A percentile compares a stretch with the other conserved stretches of the same genome.
Evolutionary conservation across 257 asterid genomes (phyloP).

Genomic region (Ilex asprella): DNA sequence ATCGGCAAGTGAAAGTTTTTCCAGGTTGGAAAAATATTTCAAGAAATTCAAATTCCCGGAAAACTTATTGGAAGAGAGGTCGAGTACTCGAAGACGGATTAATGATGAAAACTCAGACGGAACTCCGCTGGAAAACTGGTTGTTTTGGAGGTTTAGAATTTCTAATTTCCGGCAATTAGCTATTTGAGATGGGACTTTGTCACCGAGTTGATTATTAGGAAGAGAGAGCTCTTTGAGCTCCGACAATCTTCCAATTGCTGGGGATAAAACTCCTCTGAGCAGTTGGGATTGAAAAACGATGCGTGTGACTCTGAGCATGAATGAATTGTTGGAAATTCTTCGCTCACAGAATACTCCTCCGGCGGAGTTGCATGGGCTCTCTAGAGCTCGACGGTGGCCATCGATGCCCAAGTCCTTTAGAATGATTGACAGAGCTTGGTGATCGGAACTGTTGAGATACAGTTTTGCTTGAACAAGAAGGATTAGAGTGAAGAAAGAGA

Average conservation of each 20-base stretch:
- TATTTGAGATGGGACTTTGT: conserved; percentile 63
- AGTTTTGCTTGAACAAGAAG: conserved; percentile 41
- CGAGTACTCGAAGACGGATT: conserved; percentile 47
- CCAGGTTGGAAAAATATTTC: conserved; percentile 66
- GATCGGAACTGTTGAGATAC: conserved; percentile 43
- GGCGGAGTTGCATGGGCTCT: conserved; percentile 43
- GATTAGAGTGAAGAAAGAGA: conserved; percentile 24
- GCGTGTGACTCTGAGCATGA: conserved; percentile 51
- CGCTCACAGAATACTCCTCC: conserved; percentile 69
- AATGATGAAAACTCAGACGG: conserved; percentile 51
- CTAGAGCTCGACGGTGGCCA: conserved; percentile 11
- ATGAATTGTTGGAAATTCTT: conserved; percentile 29
- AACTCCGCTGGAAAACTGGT: conserved; percentile 51
- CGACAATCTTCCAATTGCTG: conserved; percentile 56
- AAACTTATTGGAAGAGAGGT: conserved; percentile 53
- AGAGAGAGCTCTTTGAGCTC: conserved; percentile 67
- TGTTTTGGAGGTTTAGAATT: conserved; percentile 47
- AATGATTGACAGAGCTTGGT: conserved; percentile 35
- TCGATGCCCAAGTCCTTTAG: conserved; percentile 40
- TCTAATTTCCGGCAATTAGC: conserved; percentile 47
- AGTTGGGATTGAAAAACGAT: conserved; percentile 37
- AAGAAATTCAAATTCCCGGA: conserved; percentile 61
- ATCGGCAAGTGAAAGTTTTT: conserved; percentile 62
- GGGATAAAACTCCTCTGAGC: conserved; percentile 50
- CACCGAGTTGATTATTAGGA: conserved; percentile 41